phyloP scores from a whole-genome alignment of 768 basidiomycete genomes.

The Crucibulum laeve region DNA sequence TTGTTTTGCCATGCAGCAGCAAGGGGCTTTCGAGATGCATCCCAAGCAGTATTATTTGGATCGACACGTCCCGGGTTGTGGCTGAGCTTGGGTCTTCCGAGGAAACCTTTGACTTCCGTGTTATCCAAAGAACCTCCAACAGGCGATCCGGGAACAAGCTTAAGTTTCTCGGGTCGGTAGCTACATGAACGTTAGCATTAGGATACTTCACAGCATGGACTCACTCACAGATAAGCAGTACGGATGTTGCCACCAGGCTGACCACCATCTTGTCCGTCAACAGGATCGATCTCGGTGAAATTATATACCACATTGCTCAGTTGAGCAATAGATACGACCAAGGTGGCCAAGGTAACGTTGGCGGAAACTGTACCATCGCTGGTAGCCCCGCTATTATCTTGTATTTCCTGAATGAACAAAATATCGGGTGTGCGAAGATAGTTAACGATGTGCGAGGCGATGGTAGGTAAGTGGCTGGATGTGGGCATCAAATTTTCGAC shows the following conservation, averaged over 20 bases:
- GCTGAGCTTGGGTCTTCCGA: slow-evolving; percentile 36
- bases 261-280: slow-evolving; percentile 55
- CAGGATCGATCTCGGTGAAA: slow-evolving; percentile 46
- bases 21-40: slow-evolving; percentile 55
- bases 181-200: slow-evolving; percentile 12
- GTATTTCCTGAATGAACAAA: slow-evolving; percentile 61
- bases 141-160: slow-evolving; percentile 38
- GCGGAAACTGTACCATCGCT: slow-evolving; percentile 54
- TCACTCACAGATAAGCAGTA: slow-evolving; percentile 43
- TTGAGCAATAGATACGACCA: slow-evolving; percentile 43
- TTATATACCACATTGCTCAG: slow-evolving; percentile 40
- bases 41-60: slow-evolving; percentile 52
- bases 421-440: slow-evolving; percentile 51
- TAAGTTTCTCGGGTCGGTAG: slow-evolving; percentile 48
- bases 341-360: slow-evolving; percentile 45
- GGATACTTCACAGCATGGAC: too few relatives aligned
- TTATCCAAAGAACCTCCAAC: slow-evolving; percentile 45
- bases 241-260: slow-evolving; percentile 62
- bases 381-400: slow-evolving; percentile 49
- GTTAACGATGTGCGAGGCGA: slow-evolving; percentile 49
- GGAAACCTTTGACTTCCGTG: slow-evolving; percentile 27
- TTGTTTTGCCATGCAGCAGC: slow-evolving; percentile 51
- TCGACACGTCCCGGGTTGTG: slow-evolving; percentile 62
- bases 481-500: slow-evolving; percentile 49
- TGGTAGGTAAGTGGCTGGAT: slow-evolving; percentile 39